Conservation (phyloP, 73 alveolate genomes). For the Tetrahymena elliotti region DNA sequence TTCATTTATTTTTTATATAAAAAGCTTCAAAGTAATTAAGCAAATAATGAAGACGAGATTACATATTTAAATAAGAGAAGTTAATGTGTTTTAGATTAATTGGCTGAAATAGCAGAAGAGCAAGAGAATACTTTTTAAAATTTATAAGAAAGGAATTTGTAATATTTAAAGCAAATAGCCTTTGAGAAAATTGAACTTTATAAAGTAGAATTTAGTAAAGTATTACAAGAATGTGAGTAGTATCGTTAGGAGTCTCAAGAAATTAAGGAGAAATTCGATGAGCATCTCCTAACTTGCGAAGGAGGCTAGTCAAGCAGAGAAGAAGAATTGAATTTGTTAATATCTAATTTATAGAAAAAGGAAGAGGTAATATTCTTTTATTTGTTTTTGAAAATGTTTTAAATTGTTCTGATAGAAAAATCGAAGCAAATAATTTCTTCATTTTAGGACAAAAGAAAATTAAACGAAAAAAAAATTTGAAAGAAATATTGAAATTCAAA, state of each 20-base stretch:
- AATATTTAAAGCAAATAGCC: background rate
- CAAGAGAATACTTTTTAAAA: background rate
- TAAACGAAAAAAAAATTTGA: background rate
- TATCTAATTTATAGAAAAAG: background rate
- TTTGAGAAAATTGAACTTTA: background rate
- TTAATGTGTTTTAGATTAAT: background rate
- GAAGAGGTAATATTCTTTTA: background rate
- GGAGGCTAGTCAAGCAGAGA: background rate
- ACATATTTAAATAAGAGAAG: background rate
- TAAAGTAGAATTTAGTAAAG: background rate
- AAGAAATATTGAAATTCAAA: background rate
- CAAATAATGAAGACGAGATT: background rate
- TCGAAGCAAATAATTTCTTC: background rate
- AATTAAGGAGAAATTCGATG: background rate
- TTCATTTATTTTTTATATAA: background rate
- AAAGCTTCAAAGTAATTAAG: background rate
- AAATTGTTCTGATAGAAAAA: no score
- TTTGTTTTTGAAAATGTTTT: background rate
- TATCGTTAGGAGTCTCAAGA: background rate
- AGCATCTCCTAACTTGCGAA: background rate
- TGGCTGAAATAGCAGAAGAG: background rate
- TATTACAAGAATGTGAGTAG: background rate
- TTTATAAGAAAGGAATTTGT: background rate
- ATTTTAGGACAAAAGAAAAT: background rate
- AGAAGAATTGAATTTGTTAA: background rate